Percentiles rank a stretch among this genome's conserved stretches.
Conservation (phyloP, 495 filamentous ascomycete genomes). For the Aspergillus panamensis region DNA sequence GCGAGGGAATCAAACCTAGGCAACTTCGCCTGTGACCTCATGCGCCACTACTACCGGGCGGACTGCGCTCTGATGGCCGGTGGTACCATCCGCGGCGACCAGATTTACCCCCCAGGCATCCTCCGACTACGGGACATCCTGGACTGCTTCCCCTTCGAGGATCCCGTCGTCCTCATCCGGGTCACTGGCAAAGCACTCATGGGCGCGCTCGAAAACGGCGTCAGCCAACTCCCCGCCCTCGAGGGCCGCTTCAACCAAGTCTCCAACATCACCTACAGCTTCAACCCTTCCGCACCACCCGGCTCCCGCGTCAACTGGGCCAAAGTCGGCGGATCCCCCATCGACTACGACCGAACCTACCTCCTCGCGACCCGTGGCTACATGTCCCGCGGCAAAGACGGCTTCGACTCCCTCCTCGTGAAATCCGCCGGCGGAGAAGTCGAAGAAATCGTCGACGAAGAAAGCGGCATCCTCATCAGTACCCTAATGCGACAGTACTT, state of each 20-base stretch:
- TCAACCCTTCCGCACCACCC: conserved; percentile 54
- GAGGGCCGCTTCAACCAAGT: conserved; percentile 77
- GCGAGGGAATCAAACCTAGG: conserved; percentile 74
- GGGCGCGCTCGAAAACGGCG: conserved; percentile 76
- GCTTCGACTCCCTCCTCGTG: conserved; percentile 68
- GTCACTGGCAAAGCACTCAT: conserved; percentile 62
- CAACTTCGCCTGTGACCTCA: conserved; percentile 88
- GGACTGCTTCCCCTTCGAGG: conserved; percentile 88
- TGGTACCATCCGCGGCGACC: conserved; percentile 86
- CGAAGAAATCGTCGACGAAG: conserved; percentile 75
- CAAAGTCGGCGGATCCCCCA: conserved; percentile 53
- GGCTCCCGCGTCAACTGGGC: conserved; percentile 61
- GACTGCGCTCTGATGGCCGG: conserved; percentile 84
- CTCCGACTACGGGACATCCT: conserved; percentile 71
- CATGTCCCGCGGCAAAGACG: conserved; percentile 85
- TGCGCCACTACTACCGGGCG: conserved; percentile 73
- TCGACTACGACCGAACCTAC: conserved; percentile 61
- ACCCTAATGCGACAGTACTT: conserved; percentile 88
- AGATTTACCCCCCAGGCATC: conserved; percentile 79
- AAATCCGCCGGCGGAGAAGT: conserved; percentile 66
- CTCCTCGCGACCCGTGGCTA: conserved; percentile 73
- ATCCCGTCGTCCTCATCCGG: conserved; percentile 76
- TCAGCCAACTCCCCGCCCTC: conserved; percentile 74
- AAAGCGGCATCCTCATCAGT: conserved; percentile 80
- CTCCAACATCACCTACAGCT: conserved; percentile 71